These are phyloP conservation scores for Quercus gilva DNA, from an alignment of 306 rosid genomes.

Conservation along the genomic window DNA sequence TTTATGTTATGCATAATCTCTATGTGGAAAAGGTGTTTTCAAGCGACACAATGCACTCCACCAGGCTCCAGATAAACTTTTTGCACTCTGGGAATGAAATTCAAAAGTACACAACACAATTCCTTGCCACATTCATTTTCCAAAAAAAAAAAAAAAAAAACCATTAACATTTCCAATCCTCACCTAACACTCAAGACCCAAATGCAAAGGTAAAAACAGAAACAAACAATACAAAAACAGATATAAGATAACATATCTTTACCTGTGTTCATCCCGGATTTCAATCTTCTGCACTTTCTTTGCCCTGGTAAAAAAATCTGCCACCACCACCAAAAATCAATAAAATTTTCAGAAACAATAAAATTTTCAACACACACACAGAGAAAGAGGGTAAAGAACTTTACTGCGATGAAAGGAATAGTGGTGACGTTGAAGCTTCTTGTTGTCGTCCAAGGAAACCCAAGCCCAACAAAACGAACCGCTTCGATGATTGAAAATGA, in stretches of 20 bases:
- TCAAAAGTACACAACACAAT: not conserved
- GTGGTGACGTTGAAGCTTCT: not conserved
- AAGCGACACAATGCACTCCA: not conserved
- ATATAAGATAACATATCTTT: no score
- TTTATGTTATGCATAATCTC: no score
- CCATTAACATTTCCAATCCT: no score
- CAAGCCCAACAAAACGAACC: constrained; percentile 26
- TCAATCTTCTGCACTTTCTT: constrained; percentile 48
- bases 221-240: no score
- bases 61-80: no score
- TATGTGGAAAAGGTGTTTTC: no score
- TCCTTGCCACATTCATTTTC: not conserved
- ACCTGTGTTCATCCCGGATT: constrained; percentile 74
- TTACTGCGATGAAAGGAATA: constrained; percentile 46
- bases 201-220: no score
- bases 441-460: constrained; percentile 12
- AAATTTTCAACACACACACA: not conserved
- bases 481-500: constrained; percentile 22
- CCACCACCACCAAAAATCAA: not conserved
- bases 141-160: not conserved
- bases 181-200: no score
- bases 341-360: no score
- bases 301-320: constrained; percentile 79
- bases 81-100: no score
- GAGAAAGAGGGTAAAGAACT: not conserved